Base-by-base conservation (phyloP, 768 basidiomycete species). In the Xerocomus potaroensis region DNA sequence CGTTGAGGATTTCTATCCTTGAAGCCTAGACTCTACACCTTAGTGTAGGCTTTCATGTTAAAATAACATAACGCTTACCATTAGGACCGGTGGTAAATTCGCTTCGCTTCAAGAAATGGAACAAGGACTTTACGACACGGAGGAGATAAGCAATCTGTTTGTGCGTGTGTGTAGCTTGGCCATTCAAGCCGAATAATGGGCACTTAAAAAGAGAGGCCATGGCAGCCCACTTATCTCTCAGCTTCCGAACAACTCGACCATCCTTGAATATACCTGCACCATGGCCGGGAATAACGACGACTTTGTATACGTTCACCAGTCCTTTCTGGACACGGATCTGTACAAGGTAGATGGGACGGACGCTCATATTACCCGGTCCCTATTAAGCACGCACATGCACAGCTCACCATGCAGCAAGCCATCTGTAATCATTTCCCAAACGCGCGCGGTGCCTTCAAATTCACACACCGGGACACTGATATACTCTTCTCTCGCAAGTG, bases 361-460 rank as follows among this genome's bases (percentile, higher is more conserved):
- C 24, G 16, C 8, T 16, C 24, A 16, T 21, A 33, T 27, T 14
- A 8, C 31, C 18, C 37, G 1, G 16, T 8, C 26, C 10, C 38
- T 16, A 18, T 35, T 12, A 21, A n/a, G n/a, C 36, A n/a, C 44
- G 35, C 31, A 3, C 16, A 21, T 2, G 8, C 24, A 12, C 47
- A 95, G 91, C 73, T 96, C 38, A 89, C 92, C 0, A 98, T 96
- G 95, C 95, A 98, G 69, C 88, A 94, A 68, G 92, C 91, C 0
- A 82, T 97, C 19, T 58, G 84, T 47, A 74, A 78, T 18, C 81
- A 84, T 51, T 94, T 92, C 59, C 85, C 84, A n/a, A 69, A 80
- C 35, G 75, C 79, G 1, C 60, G 72, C n/a, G 83, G 81, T 6
- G 77, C 77, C 2, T 91, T 94, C 64, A 77, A 76, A 31, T 94